Base-by-base conservation (phyloP, 192 early-diverging fungal species). In the Entomortierella lignicola region DNA sequence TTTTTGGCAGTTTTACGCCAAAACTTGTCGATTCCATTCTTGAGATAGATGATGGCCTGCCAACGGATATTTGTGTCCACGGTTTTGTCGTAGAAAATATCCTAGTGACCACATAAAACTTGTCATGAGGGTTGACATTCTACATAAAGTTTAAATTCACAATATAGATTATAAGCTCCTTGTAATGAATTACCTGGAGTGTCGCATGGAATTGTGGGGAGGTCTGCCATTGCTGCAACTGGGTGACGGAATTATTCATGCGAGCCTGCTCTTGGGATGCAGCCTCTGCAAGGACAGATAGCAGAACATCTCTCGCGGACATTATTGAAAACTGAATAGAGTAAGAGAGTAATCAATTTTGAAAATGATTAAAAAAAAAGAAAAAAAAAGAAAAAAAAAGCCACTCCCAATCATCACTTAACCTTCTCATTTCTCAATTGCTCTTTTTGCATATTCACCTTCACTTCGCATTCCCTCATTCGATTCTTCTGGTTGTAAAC, bases 21-120 rank as follows among this genome's bases (percentile, higher is more conserved):
- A 75, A 93, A 95, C 62, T 90, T 90, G 72, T 97, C 94, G 34
- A 98, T 88, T 6, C 94, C 93, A 81, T 97, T 98, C 82, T 98
- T 98, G 52, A 98, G 80, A 57, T 85, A 91, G 55, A 97, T 90
- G 41, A 89, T 87, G 15, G 93, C 91, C 51, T 96, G 85, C 66
- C 87, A 92, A 42, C 96, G 86, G 21, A 93, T 73, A 54, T 89
- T 85, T 54, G 81, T 81, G 18, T 91, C 87, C 25, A 94, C 52
- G 13, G 85, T 77, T n/a, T 67, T 71, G 63, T 96, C 92, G 15
- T 87, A 89, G 34, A 92, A 93, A 48, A 97, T 89, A 43, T 92
- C 89, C 93, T 94, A 34, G 21, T 8, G 8, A 21, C 26, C 21
- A 47, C 17, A 43, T 32, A 26, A 3, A 29, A 56, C 31, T 54